phyloP scores from a whole-genome alignment of 495 filamentous ascomycete genomes.

The Penicillium paradoxum region DNA sequence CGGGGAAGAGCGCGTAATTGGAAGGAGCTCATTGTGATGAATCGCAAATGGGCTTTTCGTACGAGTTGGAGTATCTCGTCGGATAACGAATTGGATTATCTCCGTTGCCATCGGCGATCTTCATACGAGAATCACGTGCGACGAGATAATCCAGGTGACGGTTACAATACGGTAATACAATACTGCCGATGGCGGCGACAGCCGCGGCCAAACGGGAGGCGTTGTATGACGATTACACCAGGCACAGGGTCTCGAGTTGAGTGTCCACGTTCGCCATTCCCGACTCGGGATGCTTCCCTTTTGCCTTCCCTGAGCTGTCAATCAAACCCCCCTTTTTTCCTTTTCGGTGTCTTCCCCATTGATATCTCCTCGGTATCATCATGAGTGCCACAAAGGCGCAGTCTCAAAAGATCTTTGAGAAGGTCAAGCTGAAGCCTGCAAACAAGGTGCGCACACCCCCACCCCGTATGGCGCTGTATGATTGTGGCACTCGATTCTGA shows the following conservation, averaged over 20 bases:
- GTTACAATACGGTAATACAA: constrained; percentile 17
- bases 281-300: constrained; percentile 15
- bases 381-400: constrained; percentile 92
- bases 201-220: neutral
- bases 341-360: constrained; percentile 4
- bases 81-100: neutral
- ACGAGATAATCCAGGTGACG: constrained; percentile 2
- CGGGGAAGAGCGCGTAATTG: constrained; percentile 18
- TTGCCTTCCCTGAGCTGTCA: constrained; percentile 14
- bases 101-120: constrained; percentile 6
- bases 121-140: constrained; percentile 5
- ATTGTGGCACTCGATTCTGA: constrained; percentile 17
- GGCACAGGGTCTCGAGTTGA: constrained; percentile 12
- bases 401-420: constrained; percentile 97
- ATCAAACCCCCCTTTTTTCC: neutral
- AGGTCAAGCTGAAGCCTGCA: constrained; percentile 85
- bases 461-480: constrained; percentile 12
- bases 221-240: constrained; percentile 6
- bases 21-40: constrained; percentile 18
- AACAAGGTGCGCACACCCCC: constrained; percentile 69
- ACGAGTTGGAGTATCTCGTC: neutral
- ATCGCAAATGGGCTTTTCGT: neutral
- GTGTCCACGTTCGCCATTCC: constrained; percentile 30
- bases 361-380: constrained; percentile 23
- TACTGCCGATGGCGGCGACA: neutral